Evolutionary conservation across 257 asterid species (phyloP), one percentile per base, ranked within the genome.

Genomic region (Gardenia jasminoides): DNA sequence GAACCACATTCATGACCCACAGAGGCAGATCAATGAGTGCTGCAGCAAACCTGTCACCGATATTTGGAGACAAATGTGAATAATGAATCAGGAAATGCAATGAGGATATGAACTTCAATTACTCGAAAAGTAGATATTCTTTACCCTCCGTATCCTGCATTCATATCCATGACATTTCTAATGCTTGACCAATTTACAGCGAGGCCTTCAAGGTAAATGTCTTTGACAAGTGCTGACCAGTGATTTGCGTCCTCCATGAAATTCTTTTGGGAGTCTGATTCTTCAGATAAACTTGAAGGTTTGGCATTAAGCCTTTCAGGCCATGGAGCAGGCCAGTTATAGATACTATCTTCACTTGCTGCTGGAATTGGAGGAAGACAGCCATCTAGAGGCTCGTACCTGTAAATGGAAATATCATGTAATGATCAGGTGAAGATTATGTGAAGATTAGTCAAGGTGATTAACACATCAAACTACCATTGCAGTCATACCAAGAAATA

Each of bases 121-220:
- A 24, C 61, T 50, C 24, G n/a, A 17, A 47, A 47, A 54, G 61
- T 24, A 48, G 50, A 70, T 66, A 48, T 26, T 58, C 94, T 88
- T 7, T 88, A 93, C 98, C 99, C 99, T 89, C 98, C 99, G 82
- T 87, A 90, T 72, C 91, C 91, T 43, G 98, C 98, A 81, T 91
- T 92, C 99, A 96, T 93, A 76, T 96, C 99, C 96, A 96, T 91
- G 72, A 92, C 90, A 67, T 96, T 96, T 83, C 98, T 86, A 71
- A 91, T 86, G 46, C 79, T 85, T 3, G 96, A 83, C 98, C 97
- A 93, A 66, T 88, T 92, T 74, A 96, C 80, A 30, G 80, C 79
- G 65, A 93, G 94, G 69, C 88, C 89, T 61, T 89, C 94, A 54
- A 89, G 85, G 85, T 96, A 96, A 72, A 96, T 91, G 72, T 91